These are phyloP conservation scores for Elaeis guineensis DNA, from an alignment of 176 grass and related monocot genomes.

Conservation along the genomic window DNA sequence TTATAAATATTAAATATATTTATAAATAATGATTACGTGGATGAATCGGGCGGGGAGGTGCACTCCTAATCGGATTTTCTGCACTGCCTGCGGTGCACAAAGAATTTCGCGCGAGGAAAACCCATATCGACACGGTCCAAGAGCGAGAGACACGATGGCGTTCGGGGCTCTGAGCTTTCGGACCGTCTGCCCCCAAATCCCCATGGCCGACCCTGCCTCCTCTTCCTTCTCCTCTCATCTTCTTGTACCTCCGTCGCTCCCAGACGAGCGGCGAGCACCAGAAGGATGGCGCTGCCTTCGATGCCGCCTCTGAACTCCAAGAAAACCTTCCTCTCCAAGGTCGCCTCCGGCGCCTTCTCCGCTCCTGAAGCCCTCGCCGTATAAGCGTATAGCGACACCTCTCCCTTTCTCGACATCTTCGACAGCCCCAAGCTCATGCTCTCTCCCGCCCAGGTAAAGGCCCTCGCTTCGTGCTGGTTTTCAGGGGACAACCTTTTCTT, in stretches of 20 bases:
- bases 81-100: too few relatives aligned
- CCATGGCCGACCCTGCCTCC: constrained; percentile 14
- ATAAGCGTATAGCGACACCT: constrained; percentile 21
- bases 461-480: background rate
- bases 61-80: too few relatives aligned
- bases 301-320: constrained; percentile 16
- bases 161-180: too few relatives aligned
- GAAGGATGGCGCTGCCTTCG: background rate
- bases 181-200: constrained; percentile 6
- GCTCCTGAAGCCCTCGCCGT: constrained; percentile 26
- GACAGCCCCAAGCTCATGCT: constrained; percentile 70
- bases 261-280: constrained; percentile 19
- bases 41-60: too few relatives aligned
- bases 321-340: constrained; percentile 24
- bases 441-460: constrained; percentile 50
- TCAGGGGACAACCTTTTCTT: background rate
- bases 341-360: too few relatives aligned
- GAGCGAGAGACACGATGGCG: too few relatives aligned
- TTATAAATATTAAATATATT: too few relatives aligned
- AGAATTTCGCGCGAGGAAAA: too few relatives aligned
- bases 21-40: too few relatives aligned
- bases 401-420: constrained; percentile 72
- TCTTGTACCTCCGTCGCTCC: constrained; percentile 9
- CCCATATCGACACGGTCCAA: too few relatives aligned
- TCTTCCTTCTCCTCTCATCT: background rate